Conservation (phyloP, 129 eudicot species). For the Solidago caesia region DNA sequence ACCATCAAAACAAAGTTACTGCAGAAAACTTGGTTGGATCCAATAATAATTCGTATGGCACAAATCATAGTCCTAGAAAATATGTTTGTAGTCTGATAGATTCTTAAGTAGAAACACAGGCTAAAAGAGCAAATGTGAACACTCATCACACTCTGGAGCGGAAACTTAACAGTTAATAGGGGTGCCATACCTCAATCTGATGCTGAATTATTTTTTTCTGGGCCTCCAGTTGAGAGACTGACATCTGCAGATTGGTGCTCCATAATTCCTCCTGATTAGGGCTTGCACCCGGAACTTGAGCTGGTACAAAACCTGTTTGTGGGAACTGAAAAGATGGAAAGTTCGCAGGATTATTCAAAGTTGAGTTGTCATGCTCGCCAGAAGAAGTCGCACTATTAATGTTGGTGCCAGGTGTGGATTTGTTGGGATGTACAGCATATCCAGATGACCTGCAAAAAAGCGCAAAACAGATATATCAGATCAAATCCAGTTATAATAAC, state of each 20-base stretch:
- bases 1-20: not conserved
- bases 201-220: constrained; percentile 47
- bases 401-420: constrained; percentile 24
- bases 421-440: constrained; percentile 46
- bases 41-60: not conserved
- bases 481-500: constrained; percentile 5
- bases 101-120: not conserved
- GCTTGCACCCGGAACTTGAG: constrained; percentile 34
- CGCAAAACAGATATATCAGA: not conserved
- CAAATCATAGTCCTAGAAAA: not conserved
- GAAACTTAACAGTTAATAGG: not conserved
- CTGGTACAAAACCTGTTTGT: constrained; percentile 36
- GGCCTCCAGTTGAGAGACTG: constrained; percentile 49
- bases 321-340: constrained; percentile 39
- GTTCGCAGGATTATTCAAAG: constrained; percentile 35
- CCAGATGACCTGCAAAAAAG: constrained; percentile 61
- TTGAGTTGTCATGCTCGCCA: constrained; percentile 35
- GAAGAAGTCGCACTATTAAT: constrained; percentile 26
- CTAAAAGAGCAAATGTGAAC: not conserved
- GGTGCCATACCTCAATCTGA: constrained; percentile 64
- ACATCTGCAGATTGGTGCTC: constrained; percentile 29
- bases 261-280: constrained; percentile 25
- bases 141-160: not conserved
- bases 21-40: not conserved
- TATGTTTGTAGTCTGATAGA: not conserved